These are phyloP conservation scores for Cordyceps tenuipes DNA, from an alignment of 2,329 filamentous ascomycete genomes.

Conservation along the genomic window DNA sequence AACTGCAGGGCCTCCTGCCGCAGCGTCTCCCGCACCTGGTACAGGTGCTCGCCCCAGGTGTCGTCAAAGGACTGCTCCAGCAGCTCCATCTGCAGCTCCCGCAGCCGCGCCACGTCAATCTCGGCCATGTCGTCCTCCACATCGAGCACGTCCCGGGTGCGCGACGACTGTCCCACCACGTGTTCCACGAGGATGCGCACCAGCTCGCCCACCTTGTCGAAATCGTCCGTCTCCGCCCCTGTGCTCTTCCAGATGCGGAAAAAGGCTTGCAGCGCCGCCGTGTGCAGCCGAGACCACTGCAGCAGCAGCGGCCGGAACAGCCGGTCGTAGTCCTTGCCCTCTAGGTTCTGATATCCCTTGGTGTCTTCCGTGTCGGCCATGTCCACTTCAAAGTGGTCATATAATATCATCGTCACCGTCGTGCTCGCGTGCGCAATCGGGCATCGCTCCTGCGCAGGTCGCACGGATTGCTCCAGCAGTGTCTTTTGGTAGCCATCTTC, in stretches of 20 bases:
- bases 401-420: conserved; percentile 78
- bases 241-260: conserved; percentile 90
- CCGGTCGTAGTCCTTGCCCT: conserved; percentile 73
- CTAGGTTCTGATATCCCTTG: conserved; percentile 65
- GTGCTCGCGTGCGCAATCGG: conserved; percentile 82
- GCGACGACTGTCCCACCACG: conserved; percentile 71
- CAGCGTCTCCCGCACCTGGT: conserved; percentile 83
- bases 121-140: conserved; percentile 83
- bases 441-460: conserved; percentile 63
- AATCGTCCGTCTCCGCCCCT: conserved; percentile 75
- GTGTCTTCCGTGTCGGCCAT: conserved; percentile 71
- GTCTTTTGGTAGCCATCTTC: conserved; percentile 91
- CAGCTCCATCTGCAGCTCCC: conserved; percentile 88
- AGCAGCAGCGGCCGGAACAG: conserved; percentile 80
- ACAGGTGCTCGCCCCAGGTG: conserved; percentile 84
- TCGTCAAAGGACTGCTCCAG: conserved; percentile 88
- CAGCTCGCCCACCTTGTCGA: conserved; percentile 87
- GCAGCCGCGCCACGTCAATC: conserved; percentile 69
- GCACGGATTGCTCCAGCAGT: conserved; percentile 77
- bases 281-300: conserved; percentile 89
- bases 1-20: conserved; percentile 90
- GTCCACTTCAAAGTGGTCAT: conserved; percentile 93
- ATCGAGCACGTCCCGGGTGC: conserved; percentile 76
- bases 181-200: conserved; percentile 85
- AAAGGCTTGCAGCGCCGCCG: conserved; percentile 76